Evolutionary conservation across 805 yeast species (phyloP).

Genomic region (Priceomyces carsonii): DNA sequence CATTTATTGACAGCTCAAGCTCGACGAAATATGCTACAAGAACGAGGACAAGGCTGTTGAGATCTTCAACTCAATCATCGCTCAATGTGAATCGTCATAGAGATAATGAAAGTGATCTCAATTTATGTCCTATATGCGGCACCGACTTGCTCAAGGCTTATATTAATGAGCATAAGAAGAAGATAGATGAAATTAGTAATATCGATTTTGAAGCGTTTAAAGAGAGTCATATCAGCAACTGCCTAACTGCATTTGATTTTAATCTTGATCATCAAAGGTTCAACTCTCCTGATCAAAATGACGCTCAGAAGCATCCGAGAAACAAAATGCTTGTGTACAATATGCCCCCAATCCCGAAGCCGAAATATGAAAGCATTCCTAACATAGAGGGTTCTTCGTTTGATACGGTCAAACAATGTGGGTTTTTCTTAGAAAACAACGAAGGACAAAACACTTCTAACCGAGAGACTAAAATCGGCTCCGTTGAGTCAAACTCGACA

Average conservation of each 20-base stretch:
- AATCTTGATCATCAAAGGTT: slow-evolving; percentile 54
- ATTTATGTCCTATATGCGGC: slow-evolving; percentile 45
- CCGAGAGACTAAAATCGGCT: slow-evolving; percentile 21
- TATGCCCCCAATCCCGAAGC: slow-evolving; percentile 48
- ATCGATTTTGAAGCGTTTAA: slow-evolving; percentile 39
- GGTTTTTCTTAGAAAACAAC: neutral
- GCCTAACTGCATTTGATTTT: slow-evolving; percentile 72
- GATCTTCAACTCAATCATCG: slow-evolving; percentile 22
- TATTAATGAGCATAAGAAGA: slow-evolving; percentile 13
- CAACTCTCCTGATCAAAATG: slow-evolving; percentile 21
- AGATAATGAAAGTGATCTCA: slow-evolving; percentile 31
- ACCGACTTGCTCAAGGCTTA: slow-evolving; percentile 26
- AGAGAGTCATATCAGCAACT: slow-evolving; percentile 69
- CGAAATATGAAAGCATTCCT: slow-evolving; percentile 34
- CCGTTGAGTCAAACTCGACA: slow-evolving; percentile 21
- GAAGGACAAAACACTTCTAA: neutral
- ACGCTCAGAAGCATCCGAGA: slow-evolving; percentile 28
- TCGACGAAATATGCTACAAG: slow-evolving; percentile 20
- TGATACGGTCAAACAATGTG: slow-evolving; percentile 17
- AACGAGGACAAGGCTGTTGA: slow-evolving; percentile 17
- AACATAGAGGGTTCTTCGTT: slow-evolving; percentile 15
- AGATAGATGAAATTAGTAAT: slow-evolving; percentile 12
- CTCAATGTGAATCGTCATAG: slow-evolving; percentile 9
- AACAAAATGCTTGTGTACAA: slow-evolving; percentile 87
- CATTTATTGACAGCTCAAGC: slow-evolving; percentile 10